Evolutionary conservation across 129 eudicot genomes (phyloP), one percentile per base, ranked within the genome.

Genomic region (Helichrysum umbraculigerum): DNA sequence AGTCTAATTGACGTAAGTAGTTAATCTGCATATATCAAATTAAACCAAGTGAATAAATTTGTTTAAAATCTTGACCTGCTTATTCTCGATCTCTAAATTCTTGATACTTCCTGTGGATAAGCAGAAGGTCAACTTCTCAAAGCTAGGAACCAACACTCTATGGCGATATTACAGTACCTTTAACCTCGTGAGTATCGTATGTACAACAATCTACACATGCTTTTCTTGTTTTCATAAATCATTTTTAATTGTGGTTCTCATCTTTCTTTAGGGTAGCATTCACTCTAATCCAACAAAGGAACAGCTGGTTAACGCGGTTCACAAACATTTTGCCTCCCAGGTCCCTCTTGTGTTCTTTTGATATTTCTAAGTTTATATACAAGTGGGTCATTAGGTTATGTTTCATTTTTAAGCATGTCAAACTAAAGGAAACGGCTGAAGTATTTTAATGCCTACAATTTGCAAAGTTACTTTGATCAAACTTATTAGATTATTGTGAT

Each of bases 261-360:
- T 12, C 33, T 41, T 8, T 52, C 71, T 30, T 47, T 71, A 93
- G 98, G 93, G 87, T 14, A 84, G 83, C 76, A 67, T 73, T 20
- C 85, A 83, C 66, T 71, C 90, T 66, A 83, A 82, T 82, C 91
- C 88, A 41, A 83, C 98, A 22, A 94, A 79, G 82, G 99, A 91
- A 67, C 97, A 94, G 66, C 81, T 94, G 69, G 82, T 87, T 76
- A 81, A 83, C 4, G 86, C 88, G 0, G 90, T 91, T 80, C 96
- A 94, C 82, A 86, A 87, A 78, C 99, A 94, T 84, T 94, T 94
- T 75, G 87, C 96, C 79, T 86, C 96, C 19, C 97, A 91, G 99
- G 99, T 94, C 19, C 54, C 32, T 75, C 65, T 47, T 61, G 56
- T 16, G 42, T 67, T 75, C 71, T 52, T 73, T 70, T 58, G 21